A percentile compares a stretch with the other conserved stretches of the same genome.
Evolutionary conservation across 2,329 filamentous ascomycete species (phyloP).

Genomic region (Davidsoniella eucalypti): DNA sequence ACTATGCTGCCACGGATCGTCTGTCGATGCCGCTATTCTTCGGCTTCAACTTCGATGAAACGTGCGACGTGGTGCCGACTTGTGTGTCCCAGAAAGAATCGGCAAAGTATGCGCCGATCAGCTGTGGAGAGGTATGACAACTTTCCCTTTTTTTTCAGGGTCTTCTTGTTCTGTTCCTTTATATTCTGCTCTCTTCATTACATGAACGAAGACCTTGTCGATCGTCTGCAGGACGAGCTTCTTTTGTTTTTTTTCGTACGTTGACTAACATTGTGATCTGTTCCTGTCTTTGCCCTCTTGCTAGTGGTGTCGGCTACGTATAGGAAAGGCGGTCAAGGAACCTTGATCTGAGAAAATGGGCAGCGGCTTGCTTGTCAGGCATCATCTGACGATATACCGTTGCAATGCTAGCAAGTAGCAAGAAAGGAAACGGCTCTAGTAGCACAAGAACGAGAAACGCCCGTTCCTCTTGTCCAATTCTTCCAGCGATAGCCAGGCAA

Average conservation of each 20-base stretch:
- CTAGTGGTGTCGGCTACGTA: background rate
- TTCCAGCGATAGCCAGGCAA: no score
- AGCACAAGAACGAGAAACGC: no score
- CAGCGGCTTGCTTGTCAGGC: no score
- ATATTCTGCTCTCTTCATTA: no score
- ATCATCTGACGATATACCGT: background rate
- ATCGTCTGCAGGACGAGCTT: background rate
- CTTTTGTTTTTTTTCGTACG: background rate
- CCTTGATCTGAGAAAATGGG: background rate
- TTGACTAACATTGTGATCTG: background rate
- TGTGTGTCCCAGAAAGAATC: conserved; percentile 30
- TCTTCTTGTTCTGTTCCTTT: no score
- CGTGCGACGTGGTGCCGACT: conserved; percentile 30
- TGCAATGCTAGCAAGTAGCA: no score
- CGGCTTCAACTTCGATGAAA: conserved; percentile 35
- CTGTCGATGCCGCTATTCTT: conserved; percentile 43
- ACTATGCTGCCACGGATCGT: conserved; percentile 24
- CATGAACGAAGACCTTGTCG: no score
- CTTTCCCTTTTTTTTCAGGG: no score
- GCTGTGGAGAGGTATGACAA: conserved; percentile 25
- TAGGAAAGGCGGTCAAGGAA: background rate
- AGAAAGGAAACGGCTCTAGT: no score
- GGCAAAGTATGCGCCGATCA: conserved; percentile 33
- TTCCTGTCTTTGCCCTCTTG: background rate
- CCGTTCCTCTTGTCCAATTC: no score